Evolutionary conservation across 2,329 filamentous ascomycete species (phyloP).

Genomic region (Verticillium nubilum): DNA sequence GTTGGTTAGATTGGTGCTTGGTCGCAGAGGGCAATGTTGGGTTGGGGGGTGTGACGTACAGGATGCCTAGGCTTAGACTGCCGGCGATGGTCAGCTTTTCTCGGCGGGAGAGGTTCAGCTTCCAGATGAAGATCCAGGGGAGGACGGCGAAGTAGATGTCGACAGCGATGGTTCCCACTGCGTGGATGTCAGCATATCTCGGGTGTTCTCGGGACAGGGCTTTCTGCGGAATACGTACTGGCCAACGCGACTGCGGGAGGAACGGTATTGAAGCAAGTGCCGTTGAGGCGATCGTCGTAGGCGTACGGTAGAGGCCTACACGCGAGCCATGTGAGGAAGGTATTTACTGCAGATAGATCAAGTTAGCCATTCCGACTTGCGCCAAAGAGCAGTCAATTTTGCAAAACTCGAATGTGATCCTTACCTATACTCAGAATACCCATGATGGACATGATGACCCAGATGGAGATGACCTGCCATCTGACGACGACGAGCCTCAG

Average conservation of each 20-base stretch:
- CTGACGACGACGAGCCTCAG: slow-evolving; percentile 26
- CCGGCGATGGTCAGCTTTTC: slow-evolving; percentile 31
- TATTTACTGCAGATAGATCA: not conserved
- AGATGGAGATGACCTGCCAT: slow-evolving; percentile 30
- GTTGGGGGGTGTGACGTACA: slow-evolving; percentile 18
- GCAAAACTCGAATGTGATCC: not conserved
- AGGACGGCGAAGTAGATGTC: slow-evolving; percentile 33
- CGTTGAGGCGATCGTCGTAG: slow-evolving; percentile 10
- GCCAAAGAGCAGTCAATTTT: too few species aligned
- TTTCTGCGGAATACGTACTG: slow-evolving; percentile 3
- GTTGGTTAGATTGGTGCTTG: not conserved
- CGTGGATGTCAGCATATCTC: not conserved
- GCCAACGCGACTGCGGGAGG: slow-evolving; percentile 11
- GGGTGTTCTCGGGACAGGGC: slow-evolving; percentile 1
- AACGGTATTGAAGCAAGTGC: slow-evolving; percentile 12
- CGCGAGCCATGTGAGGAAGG: slow-evolving; percentile 12
- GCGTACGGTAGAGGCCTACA: slow-evolving; percentile 11
- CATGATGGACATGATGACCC: slow-evolving; percentile 19
- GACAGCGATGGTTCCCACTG: slow-evolving; percentile 15
- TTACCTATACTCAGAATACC: not conserved
- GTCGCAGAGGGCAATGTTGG: not conserved
- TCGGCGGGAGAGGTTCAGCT: slow-evolving; percentile 24
- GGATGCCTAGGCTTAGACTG: slow-evolving; percentile 27
- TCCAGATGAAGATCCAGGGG: slow-evolving; percentile 37
- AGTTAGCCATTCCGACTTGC: not conserved